Percentiles rank a stretch among this genome's conserved stretches.
phyloP scores from a whole-genome alignment of 495 filamentous ascomycete genomes.

The Lineolata rhizophorae region DNA sequence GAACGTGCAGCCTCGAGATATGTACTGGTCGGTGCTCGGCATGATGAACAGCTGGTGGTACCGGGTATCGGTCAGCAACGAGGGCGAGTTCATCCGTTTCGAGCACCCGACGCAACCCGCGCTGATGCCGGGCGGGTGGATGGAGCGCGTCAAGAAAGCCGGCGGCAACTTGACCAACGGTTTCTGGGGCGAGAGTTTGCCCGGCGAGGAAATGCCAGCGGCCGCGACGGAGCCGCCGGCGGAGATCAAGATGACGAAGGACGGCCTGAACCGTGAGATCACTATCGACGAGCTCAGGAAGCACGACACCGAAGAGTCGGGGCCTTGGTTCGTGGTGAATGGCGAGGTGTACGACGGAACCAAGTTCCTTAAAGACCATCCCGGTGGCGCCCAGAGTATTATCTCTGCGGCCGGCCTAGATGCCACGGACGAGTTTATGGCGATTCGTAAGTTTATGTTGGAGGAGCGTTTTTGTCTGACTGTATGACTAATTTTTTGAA shows the following conservation, averaged over 20 bases:
- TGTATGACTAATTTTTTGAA: not conserved
- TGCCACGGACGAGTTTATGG: slow-evolving; percentile 82
- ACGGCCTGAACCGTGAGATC: slow-evolving; percentile 37
- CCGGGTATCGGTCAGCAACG: slow-evolving; percentile 54
- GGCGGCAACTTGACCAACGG: slow-evolving; percentile 67
- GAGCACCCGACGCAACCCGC: slow-evolving; percentile 83
- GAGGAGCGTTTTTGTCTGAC: too few species aligned
- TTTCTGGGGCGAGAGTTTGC: slow-evolving; percentile 61
- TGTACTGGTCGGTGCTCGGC: slow-evolving; percentile 91
- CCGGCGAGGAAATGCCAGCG: slow-evolving; percentile 21
- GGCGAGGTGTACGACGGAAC: slow-evolving; percentile 89
- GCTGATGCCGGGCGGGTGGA: slow-evolving; percentile 70
- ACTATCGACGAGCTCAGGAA: slow-evolving; percentile 48
- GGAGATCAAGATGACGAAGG: slow-evolving; percentile 65
- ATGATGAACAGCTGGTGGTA: slow-evolving; percentile 99
- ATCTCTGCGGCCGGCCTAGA: slow-evolving; percentile 65
- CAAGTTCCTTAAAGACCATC: slow-evolving; percentile 62
- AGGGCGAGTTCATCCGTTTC: slow-evolving; percentile 45
- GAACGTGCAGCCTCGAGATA: slow-evolving; percentile 72
- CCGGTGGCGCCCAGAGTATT: slow-evolving; percentile 78
- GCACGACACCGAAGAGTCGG: slow-evolving; percentile 39
- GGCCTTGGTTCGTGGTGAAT: slow-evolving; percentile 83
- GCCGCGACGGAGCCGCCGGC: slow-evolving; percentile 21
- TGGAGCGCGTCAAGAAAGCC: slow-evolving; percentile 79
- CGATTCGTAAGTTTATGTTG: slow-evolving; percentile 53